A percentile compares a stretch with the other conserved stretches of the same genome.
Conservation (phyloP, 192 early-diverging fungal species). For the Entomortierella lignicola region DNA sequence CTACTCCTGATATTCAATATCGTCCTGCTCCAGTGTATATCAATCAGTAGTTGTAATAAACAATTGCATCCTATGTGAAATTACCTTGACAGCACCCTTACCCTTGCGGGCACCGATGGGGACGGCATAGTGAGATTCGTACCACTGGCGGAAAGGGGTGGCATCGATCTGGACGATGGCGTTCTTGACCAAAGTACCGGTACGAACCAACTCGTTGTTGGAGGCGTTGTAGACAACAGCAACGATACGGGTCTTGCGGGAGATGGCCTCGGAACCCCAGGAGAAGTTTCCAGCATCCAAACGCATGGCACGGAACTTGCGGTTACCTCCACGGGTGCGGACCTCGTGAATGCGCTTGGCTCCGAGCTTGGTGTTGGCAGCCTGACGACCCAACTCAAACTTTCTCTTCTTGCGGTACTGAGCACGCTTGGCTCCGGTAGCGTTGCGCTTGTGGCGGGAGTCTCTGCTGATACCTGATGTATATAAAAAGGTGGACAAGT, state of each 20-base stretch:
- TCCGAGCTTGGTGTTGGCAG: slow-evolving; percentile 97
- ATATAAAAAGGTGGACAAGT: not conserved
- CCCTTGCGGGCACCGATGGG: slow-evolving; percentile 87
- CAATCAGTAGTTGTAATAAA: slow-evolving; percentile 64
- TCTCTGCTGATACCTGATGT: slow-evolving; percentile 96
- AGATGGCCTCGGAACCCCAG: slow-evolving; percentile 95
- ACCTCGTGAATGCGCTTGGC: slow-evolving; percentile 96
- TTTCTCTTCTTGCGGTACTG: slow-evolving; percentile 99
- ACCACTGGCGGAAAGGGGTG: slow-evolving; percentile 99
- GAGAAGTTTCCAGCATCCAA: slow-evolving; percentile 97
- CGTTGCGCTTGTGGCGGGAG: slow-evolving; percentile 98
- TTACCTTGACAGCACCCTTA: slow-evolving; percentile 62
- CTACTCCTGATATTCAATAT: too few species aligned
- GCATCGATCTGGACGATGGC: slow-evolving; percentile 98
- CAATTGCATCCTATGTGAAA: too few species aligned
- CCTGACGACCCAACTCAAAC: slow-evolving; percentile 99
- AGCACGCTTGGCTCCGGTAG: slow-evolving; percentile 98
- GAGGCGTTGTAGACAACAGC: slow-evolving; percentile 98
- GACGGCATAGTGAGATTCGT: slow-evolving; percentile 96
- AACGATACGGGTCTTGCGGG: slow-evolving; percentile 97
- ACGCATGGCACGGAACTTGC: slow-evolving; percentile 98
- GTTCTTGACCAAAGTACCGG: slow-evolving; percentile 99
- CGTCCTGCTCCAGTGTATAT: too few species aligned
- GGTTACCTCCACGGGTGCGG: slow-evolving; percentile 98
- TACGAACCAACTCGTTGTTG: slow-evolving; percentile 99